Base-by-base conservation (phyloP, 2,329 filamentous ascomycete species). In the Cadophora gregata region DNA sequence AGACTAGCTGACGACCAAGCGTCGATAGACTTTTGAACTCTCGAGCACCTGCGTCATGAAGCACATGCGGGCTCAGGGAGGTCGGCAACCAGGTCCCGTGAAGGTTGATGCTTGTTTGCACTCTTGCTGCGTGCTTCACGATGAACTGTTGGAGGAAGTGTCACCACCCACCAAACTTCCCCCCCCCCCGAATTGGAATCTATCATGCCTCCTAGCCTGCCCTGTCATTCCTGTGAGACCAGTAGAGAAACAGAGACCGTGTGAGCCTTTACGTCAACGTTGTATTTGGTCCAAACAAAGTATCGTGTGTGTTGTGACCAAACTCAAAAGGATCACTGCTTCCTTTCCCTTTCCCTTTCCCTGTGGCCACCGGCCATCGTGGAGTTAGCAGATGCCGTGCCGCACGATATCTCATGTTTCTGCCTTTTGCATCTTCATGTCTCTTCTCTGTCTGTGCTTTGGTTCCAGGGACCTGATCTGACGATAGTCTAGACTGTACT, bases 401-500 rank as follows among this genome's bases (percentile, higher is more conserved):
- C 53, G 25, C 31, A 56, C 25, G 14, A 5, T 56, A 21, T 33
- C 31, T 58, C 21, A 33, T 42, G 31, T 24, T 53, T 6, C 14
- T 29, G 48, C 12, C 48, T 51, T n/a, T n/a, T 38, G 29, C 53
- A 38, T 36, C 51, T 56, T n/a, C n/a, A 21, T 36, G 31, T 14
- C 12, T 58, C 55, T 58, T 14, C 12, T 58, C 55, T 58, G 31
- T 58, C 55, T 42, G 55, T 42, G 33, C 55, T 58, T 38, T n/a
- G 21, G 6, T 38, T 21, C n/a, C 53, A 56, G 21, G 50, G 50
- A 53, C 31, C n/a, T 2, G 50, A 53, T n/a, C n/a, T 2, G 8
- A 24, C 9, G 53, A 38, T 36, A 21, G 29, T 56, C 53, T 3
- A 16, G n/a, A n/a, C n/a, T n/a, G n/a, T n/a, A n/a, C n/a, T n/a